phyloP scores from a whole-genome alignment of 139 green algal genomes.

The Coelastrella sp. region DNA sequence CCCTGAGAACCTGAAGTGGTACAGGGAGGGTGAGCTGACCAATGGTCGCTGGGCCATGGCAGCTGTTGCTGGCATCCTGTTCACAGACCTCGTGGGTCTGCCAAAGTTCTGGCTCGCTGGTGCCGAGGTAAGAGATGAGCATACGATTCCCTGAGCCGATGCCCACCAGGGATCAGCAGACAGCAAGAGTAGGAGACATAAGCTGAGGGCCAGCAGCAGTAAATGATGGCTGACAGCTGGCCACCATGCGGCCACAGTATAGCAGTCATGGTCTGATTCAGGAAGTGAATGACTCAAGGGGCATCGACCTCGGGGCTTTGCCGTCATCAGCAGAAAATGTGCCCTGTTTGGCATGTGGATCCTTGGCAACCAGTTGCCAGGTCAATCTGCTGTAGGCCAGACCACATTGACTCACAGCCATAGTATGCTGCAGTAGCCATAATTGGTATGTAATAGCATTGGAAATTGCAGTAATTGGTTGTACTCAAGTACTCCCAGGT shows the following conservation, averaged over 20 bases:
- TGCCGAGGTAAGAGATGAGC: conserved; percentile 64
- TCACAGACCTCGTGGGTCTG: conserved; percentile 77
- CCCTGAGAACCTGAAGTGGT: conserved; percentile 70
- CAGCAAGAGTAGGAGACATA: not conserved
- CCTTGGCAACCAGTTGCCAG: too few species aligned
- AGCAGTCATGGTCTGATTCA: too few species aligned
- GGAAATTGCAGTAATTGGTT: too few species aligned
- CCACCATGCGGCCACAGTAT: not conserved
- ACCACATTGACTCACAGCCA: too few species aligned
- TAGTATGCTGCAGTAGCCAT: too few species aligned
- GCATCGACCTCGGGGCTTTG: too few species aligned
- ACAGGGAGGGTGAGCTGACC: conserved; percentile 85
- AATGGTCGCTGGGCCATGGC: conserved; percentile 94
- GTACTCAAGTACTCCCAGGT: too few species aligned
- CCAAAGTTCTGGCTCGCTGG: conserved; percentile 87
- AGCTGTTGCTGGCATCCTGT: conserved; percentile 88
- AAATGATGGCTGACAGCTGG: not conserved
- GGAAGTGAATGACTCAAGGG: too few species aligned
- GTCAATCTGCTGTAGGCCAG: too few species aligned
- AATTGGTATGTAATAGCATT: too few species aligned
- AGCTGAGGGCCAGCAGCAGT: not conserved
- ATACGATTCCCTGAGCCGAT: not conserved
- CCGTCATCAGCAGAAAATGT: too few species aligned
- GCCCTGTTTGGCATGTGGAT: too few species aligned
- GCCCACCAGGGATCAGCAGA: not conserved